A percentile compares a stretch with the other conserved stretches of the same genome.
phyloP scores from a whole-genome alignment of 345 rosid genomes.

The Firmiana major region DNA sequence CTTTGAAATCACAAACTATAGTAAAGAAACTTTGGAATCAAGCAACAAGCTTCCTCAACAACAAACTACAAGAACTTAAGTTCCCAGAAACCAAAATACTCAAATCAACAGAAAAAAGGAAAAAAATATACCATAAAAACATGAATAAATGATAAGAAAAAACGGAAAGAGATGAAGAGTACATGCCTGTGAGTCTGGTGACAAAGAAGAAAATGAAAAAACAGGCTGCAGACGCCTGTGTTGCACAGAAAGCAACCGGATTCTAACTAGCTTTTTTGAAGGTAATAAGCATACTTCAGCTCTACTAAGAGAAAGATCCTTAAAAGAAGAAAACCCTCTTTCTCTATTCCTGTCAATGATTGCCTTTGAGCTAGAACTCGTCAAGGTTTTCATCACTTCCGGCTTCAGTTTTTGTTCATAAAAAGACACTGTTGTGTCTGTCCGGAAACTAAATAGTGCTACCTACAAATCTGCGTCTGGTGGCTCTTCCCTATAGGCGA shows the following conservation, averaged over 20 bases:
- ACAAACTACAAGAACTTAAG: background rate
- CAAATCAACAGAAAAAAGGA: background rate
- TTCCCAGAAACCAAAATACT: background rate
- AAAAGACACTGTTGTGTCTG: background rate
- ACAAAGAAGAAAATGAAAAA: conserved; percentile 27
- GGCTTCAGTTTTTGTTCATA: background rate
- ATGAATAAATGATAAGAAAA: background rate
- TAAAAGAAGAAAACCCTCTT: conserved; percentile 15
- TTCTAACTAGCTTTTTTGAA: conserved; percentile 27
- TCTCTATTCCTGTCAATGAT: conserved; percentile 4
- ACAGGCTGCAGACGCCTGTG: conserved; percentile 20
- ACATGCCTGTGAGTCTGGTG: conserved; percentile 41
- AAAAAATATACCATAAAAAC: background rate
- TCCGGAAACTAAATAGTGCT: background rate
- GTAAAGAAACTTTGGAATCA: conserved; percentile 4
- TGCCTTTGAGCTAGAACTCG: conserved; percentile 26
- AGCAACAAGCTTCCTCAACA: background rate
- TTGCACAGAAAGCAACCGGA: conserved; percentile 26
- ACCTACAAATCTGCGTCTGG: background rate
- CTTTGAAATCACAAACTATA: background rate
- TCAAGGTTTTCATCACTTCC: conserved; percentile 37
- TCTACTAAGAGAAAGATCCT: conserved; percentile 15
- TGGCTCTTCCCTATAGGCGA: background rate
- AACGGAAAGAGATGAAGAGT: background rate
- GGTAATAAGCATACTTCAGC: conserved; percentile 21